Conservation (phyloP, 78 protist genomes). For the Carpediemonas membranifera region DNA sequence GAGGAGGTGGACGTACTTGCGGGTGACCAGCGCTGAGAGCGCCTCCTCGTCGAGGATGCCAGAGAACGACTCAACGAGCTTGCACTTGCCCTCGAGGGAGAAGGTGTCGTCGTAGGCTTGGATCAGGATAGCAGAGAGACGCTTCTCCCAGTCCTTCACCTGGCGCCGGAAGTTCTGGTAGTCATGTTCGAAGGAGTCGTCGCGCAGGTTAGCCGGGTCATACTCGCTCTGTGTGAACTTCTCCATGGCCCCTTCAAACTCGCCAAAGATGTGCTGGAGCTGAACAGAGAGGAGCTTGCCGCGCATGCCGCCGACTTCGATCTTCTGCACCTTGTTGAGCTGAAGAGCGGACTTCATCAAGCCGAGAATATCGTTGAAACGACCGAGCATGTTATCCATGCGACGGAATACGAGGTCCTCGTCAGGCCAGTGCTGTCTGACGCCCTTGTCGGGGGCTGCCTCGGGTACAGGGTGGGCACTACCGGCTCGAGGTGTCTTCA, state of each 20-base stretch:
- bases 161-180: not conserved
- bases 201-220: conserved; percentile 12
- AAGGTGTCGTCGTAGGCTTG: conserved; percentile 29
- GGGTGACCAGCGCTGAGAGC: conserved; percentile 16
- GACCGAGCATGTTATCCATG: conserved; percentile 36
- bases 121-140: not conserved
- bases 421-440: conserved; percentile 30
- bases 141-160: not conserved
- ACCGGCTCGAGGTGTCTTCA: conserved; percentile 3
- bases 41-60: not conserved
- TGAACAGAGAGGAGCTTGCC: conserved; percentile 7
- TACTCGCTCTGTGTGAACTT: conserved; percentile 4
- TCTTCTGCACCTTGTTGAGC: conserved; percentile 34
- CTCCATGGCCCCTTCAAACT: not conserved
- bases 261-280: conserved; percentile 13
- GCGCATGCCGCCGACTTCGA: conserved; percentile 49
- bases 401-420: conserved; percentile 28
- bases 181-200: not conserved
- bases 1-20: conserved; percentile 27
- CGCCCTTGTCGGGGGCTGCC: not conserved
- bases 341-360: conserved; percentile 20
- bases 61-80: conserved; percentile 41
- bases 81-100: conserved; percentile 33
- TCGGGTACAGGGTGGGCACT: not conserved
- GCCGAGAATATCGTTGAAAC: conserved; percentile 43